Base-by-base conservation (phyloP, 2,329 filamentous ascomycete genomes). In the Pestalotiopsis sp. region DNA sequence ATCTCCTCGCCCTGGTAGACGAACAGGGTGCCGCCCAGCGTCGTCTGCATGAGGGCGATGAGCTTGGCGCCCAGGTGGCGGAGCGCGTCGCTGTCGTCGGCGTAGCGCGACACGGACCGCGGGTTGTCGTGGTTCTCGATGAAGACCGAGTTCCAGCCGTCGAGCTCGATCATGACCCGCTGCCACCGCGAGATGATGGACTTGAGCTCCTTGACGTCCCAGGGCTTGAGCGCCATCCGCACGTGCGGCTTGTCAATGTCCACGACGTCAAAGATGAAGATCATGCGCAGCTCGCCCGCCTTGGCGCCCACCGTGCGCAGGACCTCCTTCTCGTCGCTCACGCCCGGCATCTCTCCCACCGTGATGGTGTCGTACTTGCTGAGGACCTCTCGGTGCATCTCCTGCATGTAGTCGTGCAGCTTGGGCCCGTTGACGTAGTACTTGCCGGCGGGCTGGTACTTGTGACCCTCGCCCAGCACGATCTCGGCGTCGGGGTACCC, bases 1-100 rank as follows among this genome's bases (percentile, higher is more conserved):
- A 92, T 83, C 72, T 92, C 90, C 73, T 92, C 89, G 11, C 90
- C 90, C 73, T 92, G 90, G 74, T 91, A 92, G 1, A 92, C 80
- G 75, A 89, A 92, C 0, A 90, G 83, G 0, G 90, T 91, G 4
- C 90, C 90, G 5, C 84, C 78, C 80, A 88, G 78, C 2, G 82
- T 84, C 0, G 80, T 75, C 68, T 87, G 82, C 70, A 90, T 80
- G 0, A 89, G 79, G 0, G 89, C 86, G 1, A 91, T 79, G 74
- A 91, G 85, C 75, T 91, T 91, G 1, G 87, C 87, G 0, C 86
- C 82, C 9, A 80, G 75, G 1, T 80, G 76, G 6, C 87, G 81
- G 72, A 83, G 80, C 70, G 84, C 78, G 13, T 86, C 83, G 11
- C 80, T 79, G 39, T 87, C 85, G 52, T 85, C 79, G 0, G 84